A percentile compares a stretch with the other conserved stretches of the same genome.
Evolutionary conservation across 257 asterid species (phyloP).

Genomic region (Solanum dulcamara): DNA sequence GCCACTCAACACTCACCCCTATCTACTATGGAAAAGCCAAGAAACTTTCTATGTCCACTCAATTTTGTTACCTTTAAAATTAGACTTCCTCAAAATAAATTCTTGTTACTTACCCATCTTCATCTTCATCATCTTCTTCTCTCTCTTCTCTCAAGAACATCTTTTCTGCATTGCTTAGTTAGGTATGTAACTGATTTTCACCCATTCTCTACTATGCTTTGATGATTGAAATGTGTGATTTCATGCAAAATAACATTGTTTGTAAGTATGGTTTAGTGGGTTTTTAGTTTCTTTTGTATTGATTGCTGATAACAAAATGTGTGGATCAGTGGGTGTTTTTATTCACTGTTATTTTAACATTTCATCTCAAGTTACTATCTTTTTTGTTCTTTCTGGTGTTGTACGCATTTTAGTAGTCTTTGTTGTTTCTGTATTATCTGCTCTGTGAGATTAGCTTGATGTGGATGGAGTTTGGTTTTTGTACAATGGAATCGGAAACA

Average conservation of each 20-base stretch:
- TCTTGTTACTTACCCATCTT: constrained; percentile 9
- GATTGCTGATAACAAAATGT: background rate
- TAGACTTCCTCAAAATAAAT: background rate
- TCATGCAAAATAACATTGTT: background rate
- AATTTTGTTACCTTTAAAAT: constrained; percentile 8
- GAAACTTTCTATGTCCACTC: constrained; percentile 9
- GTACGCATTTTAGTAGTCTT: background rate
- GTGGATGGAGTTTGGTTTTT: background rate
- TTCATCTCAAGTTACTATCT: background rate
- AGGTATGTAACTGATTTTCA: background rate
- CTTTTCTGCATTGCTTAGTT: constrained; percentile 8
- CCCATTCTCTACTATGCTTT: background rate
- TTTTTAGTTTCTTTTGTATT: background rate
- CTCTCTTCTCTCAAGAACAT: background rate
- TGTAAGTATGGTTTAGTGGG: background rate
- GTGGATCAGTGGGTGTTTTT: background rate
- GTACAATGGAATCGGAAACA: background rate
- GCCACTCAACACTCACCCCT: constrained; percentile 74
- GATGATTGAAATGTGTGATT: background rate
- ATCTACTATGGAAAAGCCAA: constrained; percentile 67
- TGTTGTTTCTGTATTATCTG: background rate
- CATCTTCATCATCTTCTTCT: background rate
- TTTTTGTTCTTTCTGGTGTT: background rate
- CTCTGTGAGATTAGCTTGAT: background rate
- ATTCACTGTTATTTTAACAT: background rate